Evolutionary conservation across 495 filamentous ascomycete genomes (phyloP).

Genomic region (Penicillium paxilli): DNA sequence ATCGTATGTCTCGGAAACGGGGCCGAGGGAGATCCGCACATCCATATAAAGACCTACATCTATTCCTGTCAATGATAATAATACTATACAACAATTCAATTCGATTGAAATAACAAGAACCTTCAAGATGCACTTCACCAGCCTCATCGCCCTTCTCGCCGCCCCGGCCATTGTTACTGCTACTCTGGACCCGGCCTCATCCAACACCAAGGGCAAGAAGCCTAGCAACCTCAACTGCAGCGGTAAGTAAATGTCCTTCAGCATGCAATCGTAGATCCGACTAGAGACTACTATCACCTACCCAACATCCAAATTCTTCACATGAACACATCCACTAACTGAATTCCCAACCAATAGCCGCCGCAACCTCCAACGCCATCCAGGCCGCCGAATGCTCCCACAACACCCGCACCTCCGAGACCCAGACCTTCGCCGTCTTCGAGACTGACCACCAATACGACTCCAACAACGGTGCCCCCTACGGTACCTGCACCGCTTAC

Average conservation of each 20-base stretch:
- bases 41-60: not conserved
- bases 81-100: not conserved
- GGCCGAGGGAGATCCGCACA: not conserved
- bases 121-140: conserved; percentile 23
- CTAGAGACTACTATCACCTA: no score
- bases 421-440: conserved; percentile 40
- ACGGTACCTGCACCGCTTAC: conserved; percentile 40
- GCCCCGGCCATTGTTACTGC: conserved; percentile 18
- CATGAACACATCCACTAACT: no score
- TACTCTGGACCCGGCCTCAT: conserved; percentile 26
- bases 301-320: no score
- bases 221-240: conserved; percentile 23
- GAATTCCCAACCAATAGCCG: conserved; percentile 20
- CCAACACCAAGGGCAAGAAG: conserved; percentile 35
- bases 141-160: conserved; percentile 11
- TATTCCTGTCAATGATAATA: not conserved
- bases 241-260: no score
- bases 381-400: conserved; percentile 42
- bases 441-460: conserved; percentile 35
- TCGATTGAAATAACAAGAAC: not conserved
- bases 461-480: conserved; percentile 30
- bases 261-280: no score
- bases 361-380: conserved; percentile 34
- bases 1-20: not conserved
- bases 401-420: conserved; percentile 37